Evolutionary conservation across 176 grass and related monocot species (phyloP), one percentile per base, ranked within the genome.

Genomic region (Aegilops longissima): DNA sequence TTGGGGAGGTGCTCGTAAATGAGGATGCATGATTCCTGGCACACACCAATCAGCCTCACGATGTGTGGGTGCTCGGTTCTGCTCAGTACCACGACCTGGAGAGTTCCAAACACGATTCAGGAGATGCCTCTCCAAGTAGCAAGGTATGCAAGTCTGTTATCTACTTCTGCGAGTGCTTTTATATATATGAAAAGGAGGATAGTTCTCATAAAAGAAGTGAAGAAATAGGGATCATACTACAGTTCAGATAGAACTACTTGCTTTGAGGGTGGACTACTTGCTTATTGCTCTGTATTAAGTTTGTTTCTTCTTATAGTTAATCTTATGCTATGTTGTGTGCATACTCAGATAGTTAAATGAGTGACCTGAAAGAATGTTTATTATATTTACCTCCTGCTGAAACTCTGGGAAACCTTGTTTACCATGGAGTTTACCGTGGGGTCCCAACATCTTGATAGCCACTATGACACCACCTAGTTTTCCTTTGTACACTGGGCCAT

Each of bases 1-100:
- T 42, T 42, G 0, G 40, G 40, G 40, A 42, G 40, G 40, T 42
- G 40, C 40, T 42, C 40, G 40, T 42, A 94, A 35, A 94, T 83
- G 3, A 94, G 87, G 24, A 90, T 39, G 85, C 42, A 68, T 38
- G 42, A 42, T 12, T 87, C 90, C 63, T 88, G 82, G 58, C 94
- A 97, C 66, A 91, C 94, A 4, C 94, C 92, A 2, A 95, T 85
- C 31, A 94, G 79, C 86, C 29, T 92, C 72, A 94, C 83, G 6
- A 97, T 91, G 70, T 97, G 78, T n/a, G 85, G 90, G 86, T 94
- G 92, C 81, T 91, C 74, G 24, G 94, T 7, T 72, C 84, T 90
- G 56, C 90, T 92, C 38, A 94, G 79, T 59, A 79, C 40, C 40
- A 11, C 40, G 0, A 42, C 40, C 40, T 42, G 40, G 40, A 42